These are phyloP conservation scores for Sutorius eximius DNA, from an alignment of 1,284 basidiomycete genomes.

Conservation along the genomic window DNA sequence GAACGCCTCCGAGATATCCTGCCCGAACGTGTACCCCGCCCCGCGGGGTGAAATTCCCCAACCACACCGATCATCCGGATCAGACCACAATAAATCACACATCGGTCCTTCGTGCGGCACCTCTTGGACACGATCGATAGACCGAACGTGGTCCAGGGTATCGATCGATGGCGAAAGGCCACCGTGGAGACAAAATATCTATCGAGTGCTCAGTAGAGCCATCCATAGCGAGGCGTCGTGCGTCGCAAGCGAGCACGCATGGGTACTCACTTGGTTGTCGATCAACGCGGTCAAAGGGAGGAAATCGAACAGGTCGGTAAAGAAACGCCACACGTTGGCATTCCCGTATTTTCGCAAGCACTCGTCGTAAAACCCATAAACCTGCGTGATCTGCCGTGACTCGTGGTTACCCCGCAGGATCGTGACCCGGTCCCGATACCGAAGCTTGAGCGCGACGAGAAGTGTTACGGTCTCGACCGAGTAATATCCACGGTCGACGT, in stretches of 20 bases:
- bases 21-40: slow-evolving; percentile 98
- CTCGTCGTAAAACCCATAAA: slow-evolving; percentile 99
- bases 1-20: slow-evolving; percentile 97
- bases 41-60: slow-evolving; percentile 99
- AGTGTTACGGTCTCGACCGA: slow-evolving; percentile 98
- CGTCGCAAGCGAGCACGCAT: slow-evolving; percentile 7
- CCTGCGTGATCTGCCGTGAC: slow-evolving; percentile 98
- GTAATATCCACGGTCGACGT: slow-evolving; percentile 99
- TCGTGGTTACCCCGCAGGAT: slow-evolving; percentile 99
- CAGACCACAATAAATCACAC: slow-evolving; percentile 99
- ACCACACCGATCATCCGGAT: slow-evolving; percentile 98
- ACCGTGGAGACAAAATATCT: slow-evolving; percentile 99
- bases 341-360: slow-evolving; percentile 99
- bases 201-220: slow-evolving; percentile 17
- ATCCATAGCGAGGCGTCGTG: neutral
- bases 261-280: slow-evolving; percentile 88
- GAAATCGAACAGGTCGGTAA: slow-evolving; percentile 98
- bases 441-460: slow-evolving; percentile 96
- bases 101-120: slow-evolving; percentile 99
- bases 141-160: slow-evolving; percentile 97
- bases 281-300: slow-evolving; percentile 96
- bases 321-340: slow-evolving; percentile 99
- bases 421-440: slow-evolving; percentile 98
- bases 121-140: slow-evolving; percentile 98
- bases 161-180: slow-evolving; percentile 99